Evolutionary conservation across 345 rosid species (phyloP).

Genomic region (Salix arbutifolia): DNA sequence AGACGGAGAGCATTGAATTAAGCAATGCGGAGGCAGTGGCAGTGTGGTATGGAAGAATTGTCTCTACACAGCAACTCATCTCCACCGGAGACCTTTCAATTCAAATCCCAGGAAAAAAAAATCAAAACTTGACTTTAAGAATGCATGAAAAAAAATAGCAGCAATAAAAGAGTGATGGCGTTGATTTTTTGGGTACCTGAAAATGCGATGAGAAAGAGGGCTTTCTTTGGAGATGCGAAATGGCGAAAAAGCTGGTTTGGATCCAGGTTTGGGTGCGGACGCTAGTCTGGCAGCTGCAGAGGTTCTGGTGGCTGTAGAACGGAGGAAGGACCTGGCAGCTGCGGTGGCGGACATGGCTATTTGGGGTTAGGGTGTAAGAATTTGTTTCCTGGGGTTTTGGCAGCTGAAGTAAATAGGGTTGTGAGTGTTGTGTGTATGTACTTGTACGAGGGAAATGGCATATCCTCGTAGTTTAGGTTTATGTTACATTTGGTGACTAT

Average conservation of each 20-base stretch:
- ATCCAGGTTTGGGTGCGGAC: constrained; percentile 30
- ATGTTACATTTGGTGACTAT: background rate
- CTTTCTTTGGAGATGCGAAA: constrained; percentile 43
- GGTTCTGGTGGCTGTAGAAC: constrained; percentile 39
- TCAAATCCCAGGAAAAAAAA: background rate
- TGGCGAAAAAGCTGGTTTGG: constrained; percentile 35
- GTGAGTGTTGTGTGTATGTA: background rate
- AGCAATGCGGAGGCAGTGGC: constrained; percentile 86
- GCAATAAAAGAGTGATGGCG: background rate
- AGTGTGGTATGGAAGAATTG: constrained; percentile 79
- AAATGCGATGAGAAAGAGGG: constrained; percentile 46
- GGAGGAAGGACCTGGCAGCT: constrained; percentile 61
- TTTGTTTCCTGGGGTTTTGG: background rate
- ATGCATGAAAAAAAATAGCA: background rate
- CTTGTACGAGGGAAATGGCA: background rate
- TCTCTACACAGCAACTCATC: constrained; percentile 70
- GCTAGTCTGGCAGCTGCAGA: constrained; percentile 28
- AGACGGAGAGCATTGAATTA: constrained; percentile 72
- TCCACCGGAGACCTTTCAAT: constrained; percentile 62
- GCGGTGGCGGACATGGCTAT: constrained; percentile 50
- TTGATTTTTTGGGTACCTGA: constrained; percentile 43
- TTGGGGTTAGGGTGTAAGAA: background rate
- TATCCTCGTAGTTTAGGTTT: background rate
- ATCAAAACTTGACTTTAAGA: background rate
- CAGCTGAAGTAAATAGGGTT: background rate